Conservation (phyloP, 75 land plant genomes). For the Sequoiadendron giganteum region DNA sequence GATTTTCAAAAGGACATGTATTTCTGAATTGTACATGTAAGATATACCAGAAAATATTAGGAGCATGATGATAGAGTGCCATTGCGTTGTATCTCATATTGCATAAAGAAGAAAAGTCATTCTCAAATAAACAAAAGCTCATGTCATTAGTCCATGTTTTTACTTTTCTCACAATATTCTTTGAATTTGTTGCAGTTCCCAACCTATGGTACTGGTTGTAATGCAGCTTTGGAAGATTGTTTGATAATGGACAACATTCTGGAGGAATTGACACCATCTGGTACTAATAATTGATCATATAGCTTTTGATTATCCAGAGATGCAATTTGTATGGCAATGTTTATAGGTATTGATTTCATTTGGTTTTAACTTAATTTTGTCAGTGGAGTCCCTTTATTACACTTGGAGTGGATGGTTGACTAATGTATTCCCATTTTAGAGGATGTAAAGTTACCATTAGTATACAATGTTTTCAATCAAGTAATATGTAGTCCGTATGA, state of each 20-base stretch:
- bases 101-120: neutral
- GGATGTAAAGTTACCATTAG: neutral
- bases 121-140: neutral
- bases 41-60: neutral
- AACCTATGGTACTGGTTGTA: constrained; percentile 43
- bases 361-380: constrained; percentile 1
- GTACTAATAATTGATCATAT: constrained; percentile 11
- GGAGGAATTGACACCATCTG: constrained; percentile 19
- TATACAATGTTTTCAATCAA: neutral
- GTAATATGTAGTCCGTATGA: neutral
- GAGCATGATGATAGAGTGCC: neutral
- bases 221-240: constrained; percentile 40
- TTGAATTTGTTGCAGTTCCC: constrained; percentile 25
- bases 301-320: neutral
- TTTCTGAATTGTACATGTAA: neutral
- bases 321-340: neutral
- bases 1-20: neutral
- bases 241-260: constrained; percentile 28
- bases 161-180: neutral
- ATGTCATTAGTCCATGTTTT: neutral
- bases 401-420: neutral
- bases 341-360: constrained; percentile 1
- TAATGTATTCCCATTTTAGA: neutral
- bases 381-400: neutral
- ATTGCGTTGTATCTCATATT: neutral